Evolutionary conservation across 768 basidiomycete species (phyloP).

Genomic region (Paxillus rubicundulus): DNA sequence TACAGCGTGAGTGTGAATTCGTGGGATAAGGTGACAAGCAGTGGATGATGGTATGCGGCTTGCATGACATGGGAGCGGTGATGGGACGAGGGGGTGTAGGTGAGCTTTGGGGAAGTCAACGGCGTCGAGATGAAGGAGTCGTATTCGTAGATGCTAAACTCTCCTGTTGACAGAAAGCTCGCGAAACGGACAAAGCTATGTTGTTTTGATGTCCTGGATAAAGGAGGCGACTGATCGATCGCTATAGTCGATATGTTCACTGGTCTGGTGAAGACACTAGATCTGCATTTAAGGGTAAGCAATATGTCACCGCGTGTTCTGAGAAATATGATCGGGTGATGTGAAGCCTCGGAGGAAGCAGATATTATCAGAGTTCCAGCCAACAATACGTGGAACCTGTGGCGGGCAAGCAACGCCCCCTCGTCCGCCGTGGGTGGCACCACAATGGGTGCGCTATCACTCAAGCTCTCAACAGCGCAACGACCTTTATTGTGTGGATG

Average conservation of each 20-base stretch:
- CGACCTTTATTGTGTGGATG: constrained; percentile 49
- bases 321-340: constrained; percentile 19
- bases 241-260: constrained; percentile 61
- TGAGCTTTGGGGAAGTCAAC: constrained; percentile 40
- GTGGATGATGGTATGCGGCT: constrained; percentile 74
- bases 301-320: constrained; percentile 17
- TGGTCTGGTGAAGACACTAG: constrained; percentile 29
- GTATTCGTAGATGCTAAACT: constrained; percentile 59
- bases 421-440: not conserved
- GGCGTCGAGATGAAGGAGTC: constrained; percentile 43
- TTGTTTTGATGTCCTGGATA: constrained; percentile 29
- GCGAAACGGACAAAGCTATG: constrained; percentile 44
- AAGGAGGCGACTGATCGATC: constrained; percentile 70
- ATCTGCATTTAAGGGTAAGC: constrained; percentile 46
- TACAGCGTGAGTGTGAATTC: constrained; percentile 71
- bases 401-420: constrained; percentile 9
- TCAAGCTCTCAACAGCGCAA: constrained; percentile 47
- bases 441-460: constrained; percentile 3
- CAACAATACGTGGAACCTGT: constrained; percentile 47
- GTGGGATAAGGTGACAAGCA: constrained; percentile 69
- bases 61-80: constrained; percentile 52
- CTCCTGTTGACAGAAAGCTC: constrained; percentile 65
- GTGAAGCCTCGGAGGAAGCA: constrained; percentile 42
- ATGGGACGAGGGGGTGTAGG: constrained; percentile 45
- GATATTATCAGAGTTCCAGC: constrained; percentile 60